Evolutionary conservation across 2,329 filamentous ascomycete genomes (phyloP), one percentile per base, ranked within the genome.

Genomic region (Cercospora sp.): DNA sequence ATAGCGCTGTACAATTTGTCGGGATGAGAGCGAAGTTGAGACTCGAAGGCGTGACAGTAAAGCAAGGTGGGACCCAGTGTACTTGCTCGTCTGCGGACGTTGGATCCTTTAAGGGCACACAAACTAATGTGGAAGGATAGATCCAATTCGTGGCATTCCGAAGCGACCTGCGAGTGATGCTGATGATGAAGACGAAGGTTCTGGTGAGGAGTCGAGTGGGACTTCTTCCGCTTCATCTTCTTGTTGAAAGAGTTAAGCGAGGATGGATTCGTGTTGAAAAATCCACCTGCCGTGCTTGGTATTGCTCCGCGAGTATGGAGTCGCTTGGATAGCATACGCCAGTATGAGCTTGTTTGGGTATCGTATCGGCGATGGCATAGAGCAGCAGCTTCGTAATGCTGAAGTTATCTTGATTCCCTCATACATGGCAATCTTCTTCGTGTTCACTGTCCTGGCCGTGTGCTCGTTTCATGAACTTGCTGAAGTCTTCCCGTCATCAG

Each of bases 311-410:
- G 73, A 86, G 81, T 55, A 87, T 80, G 70, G 87, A 80, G 58
- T 83, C 59, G 82, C 81, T 12, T 86, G 83, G 1, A 85, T 88
- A 12, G n/a, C 42, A n/a, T n/a, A 45, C 30, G 31, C 31, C 3
- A 33, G 10, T 31, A 31, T 31, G 9, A 31, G 30, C 84, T 83
- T 59, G 82, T 81, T 10, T 86, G 83, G 1, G 85, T 88, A 12
- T 18, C 18, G 20, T 23, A 51, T 23, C 10, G 20, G 45, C 6
- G 2, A 51, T 26, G 45, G 3, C 8, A 51, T 1, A 26, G 45
- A 1, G 8, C 12, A 51, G 45, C 2, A 3, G 20, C 23, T 4
- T 13, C 12, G 42, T 3, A 12, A 3, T 23, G 45, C 18, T 13
- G 10, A 26, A 26, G 10, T 26, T 5, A 20, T 20, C 7, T 23